A percentile compares a stretch with the other conserved stretches of the same genome.
Evolutionary conservation across 2,329 filamentous ascomycete genomes (phyloP).

Genomic region (Botrytis squamosa): DNA sequence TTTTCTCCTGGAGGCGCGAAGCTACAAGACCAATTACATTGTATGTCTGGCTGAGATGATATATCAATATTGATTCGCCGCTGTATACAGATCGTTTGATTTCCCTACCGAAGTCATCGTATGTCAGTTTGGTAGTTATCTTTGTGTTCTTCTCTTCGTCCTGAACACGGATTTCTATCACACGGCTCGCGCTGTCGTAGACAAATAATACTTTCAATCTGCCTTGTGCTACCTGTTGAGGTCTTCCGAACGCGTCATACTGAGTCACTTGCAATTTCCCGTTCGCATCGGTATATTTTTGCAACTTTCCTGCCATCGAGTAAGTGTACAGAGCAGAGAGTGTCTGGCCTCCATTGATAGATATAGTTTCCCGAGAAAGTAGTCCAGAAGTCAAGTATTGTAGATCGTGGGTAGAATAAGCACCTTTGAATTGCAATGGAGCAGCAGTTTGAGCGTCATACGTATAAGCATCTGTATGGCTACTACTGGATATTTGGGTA

Average conservation of each 20-base stretch:
- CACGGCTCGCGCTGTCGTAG: conserved; percentile 15
- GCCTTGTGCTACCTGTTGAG: not conserved
- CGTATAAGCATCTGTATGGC: conserved; percentile 4
- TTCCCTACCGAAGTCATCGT: conserved; percentile 18
- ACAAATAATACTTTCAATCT: conserved; percentile 8
- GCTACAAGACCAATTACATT: conserved; percentile 2
- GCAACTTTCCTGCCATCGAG: conserved; percentile 13
- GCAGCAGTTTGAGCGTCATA: conserved; percentile 6
- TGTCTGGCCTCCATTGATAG: not conserved
- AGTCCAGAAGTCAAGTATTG: conserved; percentile 11
- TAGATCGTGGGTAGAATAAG: conserved; percentile 6
- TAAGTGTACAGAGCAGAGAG: not conserved
- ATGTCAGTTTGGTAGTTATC: not conserved
- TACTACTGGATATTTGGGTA: not conserved
- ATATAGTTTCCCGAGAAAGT: conserved; percentile 1
- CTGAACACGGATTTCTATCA: conserved; percentile 6
- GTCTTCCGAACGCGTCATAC: conserved; percentile 12
- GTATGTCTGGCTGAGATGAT: conserved; percentile 11
- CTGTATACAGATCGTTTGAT: conserved; percentile 4
- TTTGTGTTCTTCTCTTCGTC: not conserved
- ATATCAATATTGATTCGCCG: not conserved
- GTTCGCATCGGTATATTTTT: conserved; percentile 7
- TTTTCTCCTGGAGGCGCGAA: conserved; percentile 1
- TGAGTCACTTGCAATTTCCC: conserved; percentile 3
- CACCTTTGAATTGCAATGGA: not conserved